Base-by-base conservation (phyloP, 2,329 filamentous ascomycete genomes). In the Neoscytalidium dimidiatum region DNA sequence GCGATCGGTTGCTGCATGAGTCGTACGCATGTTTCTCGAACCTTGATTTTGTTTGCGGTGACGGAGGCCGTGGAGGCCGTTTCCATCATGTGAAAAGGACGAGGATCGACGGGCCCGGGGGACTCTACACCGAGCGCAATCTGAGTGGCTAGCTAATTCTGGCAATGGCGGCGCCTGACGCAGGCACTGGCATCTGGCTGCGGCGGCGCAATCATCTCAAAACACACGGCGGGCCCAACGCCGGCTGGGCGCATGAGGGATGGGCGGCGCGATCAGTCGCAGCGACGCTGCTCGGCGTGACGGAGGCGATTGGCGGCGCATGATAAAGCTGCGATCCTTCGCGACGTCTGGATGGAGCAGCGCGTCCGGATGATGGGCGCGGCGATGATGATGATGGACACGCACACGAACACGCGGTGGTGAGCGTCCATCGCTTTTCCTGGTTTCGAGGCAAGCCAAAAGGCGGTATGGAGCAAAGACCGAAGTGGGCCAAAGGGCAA, bases 151-250 rank as follows among this genome's bases (percentile, higher is more conserved):
- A 46, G 56, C 56, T 33, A 60, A 31, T 26, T 60, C 46, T 46
- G 56, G 56, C n/a, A 46, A 31, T 31, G 56, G 56, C 56, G 26
- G 53, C 56, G 56, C 38, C 56, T 60, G 56, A 60, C 56, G 56
- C 56, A 60, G 56, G 56, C 56, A 60, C 56, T 60, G 56, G 41
- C 56, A 60, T 60, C 38, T 46, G 38, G 21, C 41, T 60, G 38
- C 9, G 23, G 26, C 38, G 56, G 56, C 56, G 38, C 41, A 60
- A 60, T 60, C 56, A 60, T 44, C 43, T 26, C 56, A 60, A 60
- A 60, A 60, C 56, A 46, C 56, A 23, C 26, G 56, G 38, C 23
- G 56, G n/a, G 38, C 11, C 3, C 56, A 44, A 60, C 43, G n/a
- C 33, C 41, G 56, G 56, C 56, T 60, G 56, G 56, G 41, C 56